phyloP scores from a whole-genome alignment of 2,329 filamentous ascomycete species.

The Phaeosphaeriaceae sp. region DNA sequence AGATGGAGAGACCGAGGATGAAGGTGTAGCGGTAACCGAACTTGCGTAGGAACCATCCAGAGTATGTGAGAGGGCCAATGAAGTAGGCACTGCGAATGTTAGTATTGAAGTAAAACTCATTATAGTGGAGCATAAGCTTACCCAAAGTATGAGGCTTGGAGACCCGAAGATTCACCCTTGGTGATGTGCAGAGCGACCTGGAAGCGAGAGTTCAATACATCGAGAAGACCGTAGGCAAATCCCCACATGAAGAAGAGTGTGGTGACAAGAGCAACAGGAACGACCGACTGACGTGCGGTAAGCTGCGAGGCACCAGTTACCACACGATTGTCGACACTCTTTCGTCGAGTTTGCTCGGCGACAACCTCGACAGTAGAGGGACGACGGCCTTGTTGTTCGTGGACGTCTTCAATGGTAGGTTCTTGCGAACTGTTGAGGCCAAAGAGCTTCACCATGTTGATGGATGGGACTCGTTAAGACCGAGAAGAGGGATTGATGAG shows the following conservation, averaged over 20 bases:
- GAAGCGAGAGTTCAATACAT: slow-evolving; percentile 55
- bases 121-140: no score
- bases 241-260: slow-evolving; percentile 61
- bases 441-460: slow-evolving; percentile 37
- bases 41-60: slow-evolving; percentile 68
- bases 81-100: slow-evolving; percentile 53
- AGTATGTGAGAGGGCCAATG: slow-evolving; percentile 60
- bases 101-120: no score
- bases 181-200: slow-evolving; percentile 51
- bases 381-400: slow-evolving; percentile 45
- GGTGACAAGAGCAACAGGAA: slow-evolving; percentile 56
- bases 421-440: slow-evolving; percentile 36
- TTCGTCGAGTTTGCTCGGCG: slow-evolving; percentile 39
- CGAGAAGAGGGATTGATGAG: slow-evolving; percentile 6
- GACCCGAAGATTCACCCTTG: slow-evolving; percentile 64
- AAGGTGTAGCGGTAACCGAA: slow-evolving; percentile 84
- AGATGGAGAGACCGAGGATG: slow-evolving; percentile 73
- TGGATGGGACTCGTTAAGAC: not conserved
- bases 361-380: slow-evolving; percentile 45
- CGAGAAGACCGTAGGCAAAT: slow-evolving; percentile 55
- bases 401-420: slow-evolving; percentile 44
- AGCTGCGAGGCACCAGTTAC: slow-evolving; percentile 49
- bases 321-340: slow-evolving; percentile 42
- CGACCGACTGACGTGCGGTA: slow-evolving; percentile 54
- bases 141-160: slow-evolving; percentile 69